phyloP scores from a whole-genome alignment of 805 yeast species.

The Starmerella etchellsii region DNA sequence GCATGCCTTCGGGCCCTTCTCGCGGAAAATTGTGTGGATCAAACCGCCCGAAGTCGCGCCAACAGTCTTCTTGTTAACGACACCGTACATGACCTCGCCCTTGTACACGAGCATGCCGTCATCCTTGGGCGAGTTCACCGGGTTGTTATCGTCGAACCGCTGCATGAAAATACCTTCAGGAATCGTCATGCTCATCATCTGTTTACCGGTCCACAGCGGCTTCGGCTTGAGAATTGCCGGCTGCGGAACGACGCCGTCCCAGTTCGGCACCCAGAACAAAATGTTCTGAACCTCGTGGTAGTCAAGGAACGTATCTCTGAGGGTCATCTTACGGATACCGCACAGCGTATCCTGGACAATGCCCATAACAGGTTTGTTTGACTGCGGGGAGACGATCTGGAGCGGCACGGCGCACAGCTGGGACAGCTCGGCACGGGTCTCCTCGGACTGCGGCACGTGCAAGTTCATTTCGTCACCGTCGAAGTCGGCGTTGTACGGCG shows the following conservation, averaged over 20 bases:
- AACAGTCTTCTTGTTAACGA: slow-evolving; percentile 93
- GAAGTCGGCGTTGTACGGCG: slow-evolving; percentile 99
- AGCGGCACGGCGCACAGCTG: slow-evolving; percentile 94
- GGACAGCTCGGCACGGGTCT: slow-evolving; percentile 89
- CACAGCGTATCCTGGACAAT: slow-evolving; percentile 97
- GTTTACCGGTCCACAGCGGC: slow-evolving; percentile 97
- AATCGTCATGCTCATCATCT: slow-evolving; percentile 77
- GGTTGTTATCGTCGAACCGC: slow-evolving; percentile 81
- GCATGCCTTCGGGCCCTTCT: slow-evolving; percentile 85
- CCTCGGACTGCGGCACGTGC: slow-evolving; percentile 97
- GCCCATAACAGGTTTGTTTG: slow-evolving; percentile 99
- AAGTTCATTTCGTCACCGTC: slow-evolving; percentile 99
- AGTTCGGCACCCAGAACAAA: slow-evolving; percentile 92
- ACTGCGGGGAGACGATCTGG: slow-evolving; percentile 96
- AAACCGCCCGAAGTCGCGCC: slow-evolving; percentile 98
- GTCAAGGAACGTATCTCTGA: slow-evolving; percentile 77
- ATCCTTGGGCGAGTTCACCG: slow-evolving; percentile 75
- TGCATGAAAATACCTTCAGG: slow-evolving; percentile 93
- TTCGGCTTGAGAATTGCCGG: slow-evolving; percentile 91
- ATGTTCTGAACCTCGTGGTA: slow-evolving; percentile 93
- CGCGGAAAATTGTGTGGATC: slow-evolving; percentile 94
- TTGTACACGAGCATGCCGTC: slow-evolving; percentile 90
- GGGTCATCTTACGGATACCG: slow-evolving; percentile 92
- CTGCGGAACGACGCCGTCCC: slow-evolving; percentile 97
- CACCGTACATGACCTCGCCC: slow-evolving; percentile 96